Base-by-base conservation (phyloP, 192 early-diverging fungal species). In the Phycomyces nitens region DNA sequence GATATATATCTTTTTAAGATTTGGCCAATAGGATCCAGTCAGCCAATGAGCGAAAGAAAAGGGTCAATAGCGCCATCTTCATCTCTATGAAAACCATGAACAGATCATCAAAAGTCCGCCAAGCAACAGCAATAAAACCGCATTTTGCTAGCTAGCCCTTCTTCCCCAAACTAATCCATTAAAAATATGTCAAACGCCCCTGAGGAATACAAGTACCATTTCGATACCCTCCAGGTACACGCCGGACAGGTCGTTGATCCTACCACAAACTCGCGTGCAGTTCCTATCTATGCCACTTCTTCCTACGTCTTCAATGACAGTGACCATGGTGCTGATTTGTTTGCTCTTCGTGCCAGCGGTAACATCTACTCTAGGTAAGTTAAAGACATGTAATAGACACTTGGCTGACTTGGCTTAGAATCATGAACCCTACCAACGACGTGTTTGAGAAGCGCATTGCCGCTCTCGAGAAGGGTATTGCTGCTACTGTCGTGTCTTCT, bases 361-460 rank as follows among this genome's bases (percentile, higher is more conserved):
- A 89, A 95, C 80, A 91, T 92, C 44, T 98, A 98, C 79, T 85
- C 90, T 1, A 86, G 95, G 82, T 83, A 80, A 69, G 18, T 14
- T 14, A 38, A 20, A 14, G 3, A 53, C 3, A 24, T 0, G 23
- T 27, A 57, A 16, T 4, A 43, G 26, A 6, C 5, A 8, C 16
- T 8, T 16, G 10, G 23, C 1, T 12, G n/a, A 8, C 16, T 53
- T 3, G 14, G 0, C n/a, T 15, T 58, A 75, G 73, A 58, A 70
- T 75, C n/a, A 63, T 58, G 69, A 94, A 96, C 75, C 94, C 93
- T 6, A 94, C 94, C 18, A 91, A 70, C 40, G 91, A 88, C 55
- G 93, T 90, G 41, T 93, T 96, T 76, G 95, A 98, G 76, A 73
- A 98, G 80, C 84, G 95, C 56, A 84, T 98, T 38, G 93, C 94